Conservation (phyloP, 1,139 yeast genomes). For the Saccharomycopsis hybrid region DNA sequence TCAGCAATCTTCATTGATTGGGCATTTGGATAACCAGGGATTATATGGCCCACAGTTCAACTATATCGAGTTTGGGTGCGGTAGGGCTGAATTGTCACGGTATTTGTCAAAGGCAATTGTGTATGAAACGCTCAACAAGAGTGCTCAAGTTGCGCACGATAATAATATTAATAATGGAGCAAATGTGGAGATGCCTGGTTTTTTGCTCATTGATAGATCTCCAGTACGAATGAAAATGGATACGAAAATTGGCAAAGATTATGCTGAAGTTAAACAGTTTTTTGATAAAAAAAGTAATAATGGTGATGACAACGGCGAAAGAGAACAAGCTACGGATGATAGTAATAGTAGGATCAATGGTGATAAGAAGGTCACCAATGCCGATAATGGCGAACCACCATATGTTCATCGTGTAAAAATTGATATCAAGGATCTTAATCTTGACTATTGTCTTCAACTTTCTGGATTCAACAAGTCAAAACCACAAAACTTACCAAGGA, state of each 20-base stretch:
- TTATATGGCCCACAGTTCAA: constrained; percentile 36
- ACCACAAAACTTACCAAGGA: constrained; percentile 16
- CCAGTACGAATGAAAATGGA: constrained; percentile 77
- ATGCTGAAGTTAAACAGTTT: constrained; percentile 27
- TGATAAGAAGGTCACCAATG: not conserved
- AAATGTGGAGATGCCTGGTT: constrained; percentile 30
- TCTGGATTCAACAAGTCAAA: constrained; percentile 13
- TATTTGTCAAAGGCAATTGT: constrained; percentile 48
- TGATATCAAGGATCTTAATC: constrained; percentile 70
- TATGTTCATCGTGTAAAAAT: constrained; percentile 49
- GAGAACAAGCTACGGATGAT: constrained; percentile 26
- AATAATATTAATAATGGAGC: not conserved
- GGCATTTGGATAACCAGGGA: constrained; percentile 46
- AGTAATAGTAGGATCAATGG: not conserved
- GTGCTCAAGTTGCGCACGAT: constrained; percentile 5
- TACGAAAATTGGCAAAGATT: constrained; percentile 53
- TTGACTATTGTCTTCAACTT: constrained; percentile 39
- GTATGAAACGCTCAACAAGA: constrained; percentile 7
- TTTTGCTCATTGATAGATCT: constrained; percentile 68
- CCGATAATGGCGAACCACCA: constrained; percentile 27
- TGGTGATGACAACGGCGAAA: constrained; percentile 6
- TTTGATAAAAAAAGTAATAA: constrained; percentile 13
- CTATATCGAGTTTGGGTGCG: constrained; percentile 83
- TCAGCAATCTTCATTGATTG: constrained; percentile 79
- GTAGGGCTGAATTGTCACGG: constrained; percentile 77